Percentiles rank a stretch among this genome's conserved stretches.
Conservation (phyloP, 768 basidiomycete species). For the Daedaleopsis nitida region DNA sequence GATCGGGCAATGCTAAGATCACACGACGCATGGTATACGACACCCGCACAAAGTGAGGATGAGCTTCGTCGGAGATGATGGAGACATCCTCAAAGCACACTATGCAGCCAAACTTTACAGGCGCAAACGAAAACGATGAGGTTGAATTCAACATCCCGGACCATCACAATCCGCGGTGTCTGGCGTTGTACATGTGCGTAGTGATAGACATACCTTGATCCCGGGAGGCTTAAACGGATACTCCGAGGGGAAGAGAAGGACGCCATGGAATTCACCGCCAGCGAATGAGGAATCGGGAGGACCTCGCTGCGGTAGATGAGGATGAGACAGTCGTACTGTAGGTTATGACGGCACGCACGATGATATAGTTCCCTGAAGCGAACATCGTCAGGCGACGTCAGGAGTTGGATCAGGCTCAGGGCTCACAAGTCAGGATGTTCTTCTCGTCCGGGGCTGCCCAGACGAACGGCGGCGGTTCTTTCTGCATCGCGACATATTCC, state of each 20-base stretch:
- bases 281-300: conserved; percentile 91
- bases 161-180: too few relatives aligned
- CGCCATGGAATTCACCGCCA: conserved; percentile 93
- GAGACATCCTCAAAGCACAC: too few relatives aligned
- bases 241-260: conserved; percentile 89
- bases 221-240: conserved; percentile 98
- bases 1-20: background rate
- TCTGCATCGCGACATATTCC: conserved; percentile 92
- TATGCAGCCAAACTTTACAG: too few relatives aligned
- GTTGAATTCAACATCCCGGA: too few relatives aligned
- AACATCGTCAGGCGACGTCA: conserved; percentile 7
- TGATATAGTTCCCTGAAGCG: conserved; percentile 86
- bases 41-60: too few relatives aligned
- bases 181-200: too few relatives aligned
- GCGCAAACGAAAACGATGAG: too few relatives aligned
- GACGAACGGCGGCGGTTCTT: conserved; percentile 91
- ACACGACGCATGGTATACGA: background rate
- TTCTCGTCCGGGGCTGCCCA: conserved; percentile 97
- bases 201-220: conserved; percentile 68
- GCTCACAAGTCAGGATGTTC: conserved; percentile 93
- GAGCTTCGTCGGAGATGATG: too few relatives aligned
- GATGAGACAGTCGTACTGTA: conserved; percentile 4
- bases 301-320: conserved; percentile 62
- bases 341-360: conserved; percentile 51
- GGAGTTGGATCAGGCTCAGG: background rate